Conservation (phyloP, 495 filamentous ascomycete species). For the Neurospora sp. region DNA sequence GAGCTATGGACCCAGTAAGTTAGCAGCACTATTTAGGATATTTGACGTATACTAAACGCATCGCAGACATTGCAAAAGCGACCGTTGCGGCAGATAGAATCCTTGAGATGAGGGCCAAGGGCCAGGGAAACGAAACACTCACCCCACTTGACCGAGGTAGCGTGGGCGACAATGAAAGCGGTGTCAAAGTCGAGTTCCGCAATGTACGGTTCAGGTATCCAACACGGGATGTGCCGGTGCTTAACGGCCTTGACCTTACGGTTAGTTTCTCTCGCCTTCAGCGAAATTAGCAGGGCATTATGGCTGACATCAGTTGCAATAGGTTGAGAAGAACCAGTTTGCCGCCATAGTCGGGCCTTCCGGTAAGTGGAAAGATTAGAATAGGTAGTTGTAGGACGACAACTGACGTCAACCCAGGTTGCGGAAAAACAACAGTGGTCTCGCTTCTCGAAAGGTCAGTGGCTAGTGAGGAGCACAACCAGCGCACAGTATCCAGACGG, state of each 20-base stretch:
- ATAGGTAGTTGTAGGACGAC: constrained; percentile 30
- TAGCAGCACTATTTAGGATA: constrained; percentile 1
- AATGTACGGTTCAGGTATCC: constrained; percentile 53
- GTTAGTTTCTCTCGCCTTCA: constrained; percentile 13
- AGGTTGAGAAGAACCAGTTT: constrained; percentile 56
- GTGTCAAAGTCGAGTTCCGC: constrained; percentile 44
- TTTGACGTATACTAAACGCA: not conserved
- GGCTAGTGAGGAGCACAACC: not conserved
- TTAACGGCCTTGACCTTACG: constrained; percentile 41
- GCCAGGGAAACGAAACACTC: constrained; percentile 16
- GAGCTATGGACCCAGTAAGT: constrained; percentile 39
- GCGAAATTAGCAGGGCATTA: no score
- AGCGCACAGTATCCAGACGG: not conserved
- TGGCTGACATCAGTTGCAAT: not conserved
- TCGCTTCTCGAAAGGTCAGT: constrained; percentile 48
- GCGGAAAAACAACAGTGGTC: constrained; percentile 64
- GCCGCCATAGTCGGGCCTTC: constrained; percentile 54
- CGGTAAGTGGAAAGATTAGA: constrained; percentile 17
- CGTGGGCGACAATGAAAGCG: constrained; percentile 32
- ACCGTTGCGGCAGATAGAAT: constrained; percentile 47
- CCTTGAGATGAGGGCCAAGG: constrained; percentile 31
- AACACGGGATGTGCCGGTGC: constrained; percentile 39
- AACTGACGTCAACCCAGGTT: constrained; percentile 35
- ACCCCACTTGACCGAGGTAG: constrained; percentile 18
- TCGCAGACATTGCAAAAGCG: constrained; percentile 46